Conservation (phyloP, 2,329 filamentous ascomycete genomes). For the Dissoconium aciculare region DNA sequence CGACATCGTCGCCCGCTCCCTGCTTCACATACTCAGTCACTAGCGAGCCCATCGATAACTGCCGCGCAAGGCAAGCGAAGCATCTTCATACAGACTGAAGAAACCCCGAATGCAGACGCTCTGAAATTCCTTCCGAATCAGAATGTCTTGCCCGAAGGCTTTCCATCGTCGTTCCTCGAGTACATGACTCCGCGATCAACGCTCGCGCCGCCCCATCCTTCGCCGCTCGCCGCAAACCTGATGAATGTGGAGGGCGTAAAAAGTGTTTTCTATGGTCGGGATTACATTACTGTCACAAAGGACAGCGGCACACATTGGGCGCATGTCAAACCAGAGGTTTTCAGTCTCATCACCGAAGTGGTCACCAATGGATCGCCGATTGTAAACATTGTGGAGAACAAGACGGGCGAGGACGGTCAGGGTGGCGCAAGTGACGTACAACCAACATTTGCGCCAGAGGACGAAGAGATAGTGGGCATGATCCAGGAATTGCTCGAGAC, state of each 20-base stretch:
- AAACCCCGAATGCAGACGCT: constrained; percentile 84
- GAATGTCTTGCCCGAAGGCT: constrained; percentile 58
- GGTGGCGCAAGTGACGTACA: constrained; percentile 45
- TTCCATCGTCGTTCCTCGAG: constrained; percentile 70
- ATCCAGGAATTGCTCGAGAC: constrained; percentile 97
- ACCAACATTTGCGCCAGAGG: constrained; percentile 72
- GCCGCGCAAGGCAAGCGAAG: constrained; percentile 38
- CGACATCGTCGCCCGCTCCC: too few species aligned
- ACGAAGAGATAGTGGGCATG: constrained; percentile 91
- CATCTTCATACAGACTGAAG: constrained; percentile 96
- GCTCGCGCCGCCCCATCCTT: constrained; percentile 65
- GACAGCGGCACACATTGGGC: constrained; percentile 78
- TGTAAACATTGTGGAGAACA: constrained; percentile 55
- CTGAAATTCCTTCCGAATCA: constrained; percentile 92
- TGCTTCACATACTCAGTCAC: constrained; percentile 11
- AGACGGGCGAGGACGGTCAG: constrained; percentile 36
- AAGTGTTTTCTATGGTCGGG: constrained; percentile 80
- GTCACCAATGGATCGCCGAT: constrained; percentile 71
- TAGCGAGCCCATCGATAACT: constrained; percentile 19
- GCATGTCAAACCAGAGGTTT: constrained; percentile 88
- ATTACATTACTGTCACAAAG: constrained; percentile 97
- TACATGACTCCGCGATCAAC: constrained; percentile 82
- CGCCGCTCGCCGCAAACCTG: constrained; percentile 75
- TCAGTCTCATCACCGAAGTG: constrained; percentile 84
- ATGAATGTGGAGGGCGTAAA: constrained; percentile 93